phyloP scores from a whole-genome alignment of 306 rosid species.

The Lathyrus sativus region DNA sequence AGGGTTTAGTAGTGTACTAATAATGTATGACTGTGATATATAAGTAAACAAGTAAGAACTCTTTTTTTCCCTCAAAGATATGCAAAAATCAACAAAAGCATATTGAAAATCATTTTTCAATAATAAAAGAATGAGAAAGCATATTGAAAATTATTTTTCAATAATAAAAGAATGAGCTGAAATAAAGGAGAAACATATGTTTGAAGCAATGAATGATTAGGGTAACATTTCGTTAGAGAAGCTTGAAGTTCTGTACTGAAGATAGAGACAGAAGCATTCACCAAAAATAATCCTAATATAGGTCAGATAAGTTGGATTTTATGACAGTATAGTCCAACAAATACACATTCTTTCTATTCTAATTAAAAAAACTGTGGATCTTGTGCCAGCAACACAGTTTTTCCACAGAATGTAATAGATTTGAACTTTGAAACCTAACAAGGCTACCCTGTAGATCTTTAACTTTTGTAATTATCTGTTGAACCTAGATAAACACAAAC shows the following conservation, averaged over 20 bases:
- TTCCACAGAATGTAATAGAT: conserved; percentile 8
- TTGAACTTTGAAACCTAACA: conserved; percentile 35
- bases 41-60: too few species aligned
- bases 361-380: conserved; percentile 23
- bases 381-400: conserved; percentile 29
- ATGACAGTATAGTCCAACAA: conserved; percentile 22
- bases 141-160: conserved; percentile 7
- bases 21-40: too few species aligned
- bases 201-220: conserved; percentile 25
- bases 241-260: conserved; percentile 35
- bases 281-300: conserved; percentile 17
- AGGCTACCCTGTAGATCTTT: conserved; percentile 33
- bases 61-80: too few species aligned
- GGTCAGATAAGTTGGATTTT: conserved; percentile 31
- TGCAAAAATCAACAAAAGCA: neutral
- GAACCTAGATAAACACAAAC: conserved; percentile 17
- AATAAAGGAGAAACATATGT: conserved; percentile 38
- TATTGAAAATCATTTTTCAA: conserved; percentile 7
- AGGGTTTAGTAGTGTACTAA: too few species aligned
- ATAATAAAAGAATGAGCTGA: conserved; percentile 25
- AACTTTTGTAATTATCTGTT: conserved; percentile 24
- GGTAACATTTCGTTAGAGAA: conserved; percentile 31
- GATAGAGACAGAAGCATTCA: conserved; percentile 24
- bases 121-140: conserved; percentile 22
- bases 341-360: conserved; percentile 8